Conservation (phyloP, 805 yeast genomes). For the Metschnikowia arizonensis region DNA sequence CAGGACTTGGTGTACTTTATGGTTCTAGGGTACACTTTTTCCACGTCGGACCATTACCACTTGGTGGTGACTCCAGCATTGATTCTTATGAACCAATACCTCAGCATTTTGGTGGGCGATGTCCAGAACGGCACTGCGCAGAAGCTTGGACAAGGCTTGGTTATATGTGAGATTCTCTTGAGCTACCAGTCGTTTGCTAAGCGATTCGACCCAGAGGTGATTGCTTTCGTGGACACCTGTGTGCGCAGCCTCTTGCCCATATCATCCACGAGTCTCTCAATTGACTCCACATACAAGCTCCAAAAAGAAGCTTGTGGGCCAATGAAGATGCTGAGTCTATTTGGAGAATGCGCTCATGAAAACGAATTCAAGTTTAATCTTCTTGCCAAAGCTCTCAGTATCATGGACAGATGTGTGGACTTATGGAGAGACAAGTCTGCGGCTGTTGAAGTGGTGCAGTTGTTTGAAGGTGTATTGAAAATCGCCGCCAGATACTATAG, state of each 20-base stretch:
- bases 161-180: constrained; percentile 58
- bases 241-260: constrained; percentile 41
- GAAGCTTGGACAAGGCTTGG: constrained; percentile 56
- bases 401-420: constrained; percentile 29
- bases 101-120: constrained; percentile 31
- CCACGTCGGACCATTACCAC: constrained; percentile 96
- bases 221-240: constrained; percentile 52
- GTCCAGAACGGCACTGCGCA: constrained; percentile 25
- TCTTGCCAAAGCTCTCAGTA: constrained; percentile 28
- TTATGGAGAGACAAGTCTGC: constrained; percentile 64
- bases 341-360: constrained; percentile 9
- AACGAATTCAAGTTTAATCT: constrained; percentile 26
- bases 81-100: constrained; percentile 65
- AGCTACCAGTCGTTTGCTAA: constrained; percentile 78
- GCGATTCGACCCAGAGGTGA: constrained; percentile 77
- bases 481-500: constrained; percentile 36
- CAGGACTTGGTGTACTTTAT: constrained; percentile 64
- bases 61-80: constrained; percentile 81
- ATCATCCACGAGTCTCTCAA: constrained; percentile 12
- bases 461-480: constrained; percentile 43
- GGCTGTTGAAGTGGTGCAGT: constrained; percentile 52
- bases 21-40: constrained; percentile 71
- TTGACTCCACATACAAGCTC: constrained; percentile 19
- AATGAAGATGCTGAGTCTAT: constrained; percentile 11
- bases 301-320: constrained; percentile 5